Evolutionary conservation across 345 rosid species (phyloP), one percentile per base, ranked within the genome.

Genomic region (Anacardium occidentale): DNA sequence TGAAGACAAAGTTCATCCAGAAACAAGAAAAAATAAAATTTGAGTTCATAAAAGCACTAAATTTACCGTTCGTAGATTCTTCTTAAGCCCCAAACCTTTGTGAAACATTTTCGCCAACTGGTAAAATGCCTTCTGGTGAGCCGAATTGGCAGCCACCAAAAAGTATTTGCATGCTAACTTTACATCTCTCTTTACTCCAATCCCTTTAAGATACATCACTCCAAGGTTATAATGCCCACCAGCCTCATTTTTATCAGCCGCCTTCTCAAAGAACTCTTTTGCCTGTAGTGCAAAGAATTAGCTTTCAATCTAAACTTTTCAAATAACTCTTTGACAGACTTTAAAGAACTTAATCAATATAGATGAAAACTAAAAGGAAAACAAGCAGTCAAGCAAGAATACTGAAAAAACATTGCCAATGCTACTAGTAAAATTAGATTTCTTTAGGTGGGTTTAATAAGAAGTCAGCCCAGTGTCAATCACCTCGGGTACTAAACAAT

Each of bases 101-200:
- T 91, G 99, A 73, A 93, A 96, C 99, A 93, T 96, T 85, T 86
- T 96, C 55, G 98, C 99, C 76, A 96, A 85, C 82, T 96, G 99
- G 81, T 90, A 96, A 81, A 91, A 90, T 59, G 98, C 99, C 88
- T 96, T 96, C 34, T 97, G 96, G 79, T 91, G 97, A 76, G 97
- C 98, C 54, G 83, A 87, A 81, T 93, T 96, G 59, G 99, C 98
- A 81, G 99, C 99, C 34, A 54, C 72, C 25, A 91, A 76, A 75
- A 96, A 93, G 77, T 77, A 84, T 64, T 83, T 83, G 78, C 89
- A 85, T 2, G 99, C 99, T 66, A 79, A 64, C 77, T 86, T 93
- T 66, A 96, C 89, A 76, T 96, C 98, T 80, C 89, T 90, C 82
- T 84, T 87, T 55, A 96, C 97, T 53, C 98, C 98, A 22, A 96